These are phyloP conservation scores for Takashimella koratensis DNA, from an alignment of 1,284 basidiomycete genomes.

Conservation along the genomic window DNA sequence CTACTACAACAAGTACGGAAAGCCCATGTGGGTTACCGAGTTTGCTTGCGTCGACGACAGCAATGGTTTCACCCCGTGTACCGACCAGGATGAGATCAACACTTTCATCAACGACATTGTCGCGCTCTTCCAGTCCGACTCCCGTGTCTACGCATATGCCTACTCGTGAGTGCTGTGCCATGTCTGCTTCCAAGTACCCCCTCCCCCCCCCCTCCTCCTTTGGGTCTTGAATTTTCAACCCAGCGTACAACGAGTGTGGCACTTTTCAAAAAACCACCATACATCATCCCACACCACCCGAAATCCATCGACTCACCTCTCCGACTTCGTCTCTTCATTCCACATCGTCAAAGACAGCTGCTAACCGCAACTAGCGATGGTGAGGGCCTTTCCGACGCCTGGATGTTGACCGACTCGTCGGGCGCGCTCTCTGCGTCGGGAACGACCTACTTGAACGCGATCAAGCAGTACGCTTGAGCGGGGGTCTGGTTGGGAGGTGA, in stretches of 20 bases:
- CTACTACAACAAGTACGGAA: slow-evolving; percentile 45
- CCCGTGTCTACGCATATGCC: slow-evolving; percentile 35
- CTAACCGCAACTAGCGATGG: no score
- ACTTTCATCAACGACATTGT: slow-evolving; percentile 46
- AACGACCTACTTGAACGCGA: slow-evolving; percentile 43
- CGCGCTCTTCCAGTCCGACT: slow-evolving; percentile 41
- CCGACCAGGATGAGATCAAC: slow-evolving; percentile 42
- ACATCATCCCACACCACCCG: no score
- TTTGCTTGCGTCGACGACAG: slow-evolving; percentile 47
- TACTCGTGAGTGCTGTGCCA: no score
- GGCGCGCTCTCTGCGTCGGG: slow-evolving; percentile 32
- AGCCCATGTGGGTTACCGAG: slow-evolving; percentile 49
- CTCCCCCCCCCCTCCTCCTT: no score
- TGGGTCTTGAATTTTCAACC: no score
- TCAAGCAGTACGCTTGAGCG: slow-evolving; percentile 31
- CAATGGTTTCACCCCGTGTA: slow-evolving; percentile 38
- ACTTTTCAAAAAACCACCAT: no score
- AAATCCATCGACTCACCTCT: no score
- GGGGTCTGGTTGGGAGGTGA: no score
- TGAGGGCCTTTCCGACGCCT: slow-evolving; percentile 35
- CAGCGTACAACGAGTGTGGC: no score
- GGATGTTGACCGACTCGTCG: not conserved
- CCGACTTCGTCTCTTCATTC: no score
- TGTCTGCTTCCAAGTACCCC: no score
- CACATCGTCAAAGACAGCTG: no score